Percentiles rank a stretch among this genome's conserved stretches.
phyloP scores from a whole-genome alignment of 169 alveolate species.

The Eimeria maxima region DNA sequence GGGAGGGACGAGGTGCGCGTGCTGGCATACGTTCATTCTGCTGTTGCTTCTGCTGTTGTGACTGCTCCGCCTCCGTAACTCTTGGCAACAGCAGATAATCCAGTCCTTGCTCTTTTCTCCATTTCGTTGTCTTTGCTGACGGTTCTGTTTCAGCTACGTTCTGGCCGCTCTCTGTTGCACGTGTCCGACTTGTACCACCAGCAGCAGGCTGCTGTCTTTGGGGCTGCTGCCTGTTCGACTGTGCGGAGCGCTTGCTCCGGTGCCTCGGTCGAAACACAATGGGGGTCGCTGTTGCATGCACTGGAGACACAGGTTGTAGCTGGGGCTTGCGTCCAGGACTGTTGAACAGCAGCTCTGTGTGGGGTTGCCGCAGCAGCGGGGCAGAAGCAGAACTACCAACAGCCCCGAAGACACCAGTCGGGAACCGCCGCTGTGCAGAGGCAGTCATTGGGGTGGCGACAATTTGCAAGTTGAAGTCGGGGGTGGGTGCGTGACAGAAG shows the following conservation, averaged over 20 bases:
- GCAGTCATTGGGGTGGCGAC: slow-evolving; percentile 1
- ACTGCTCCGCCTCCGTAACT: not conserved
- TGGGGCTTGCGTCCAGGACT: not conserved
- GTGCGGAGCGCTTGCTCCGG: not conserved
- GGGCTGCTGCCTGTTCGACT: not conserved
- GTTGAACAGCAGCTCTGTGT: not conserved
- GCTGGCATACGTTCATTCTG: not conserved
- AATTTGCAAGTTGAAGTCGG: not conserved
- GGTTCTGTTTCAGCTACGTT: not conserved
- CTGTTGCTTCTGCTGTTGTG: not conserved
- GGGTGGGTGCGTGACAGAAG: not conserved
- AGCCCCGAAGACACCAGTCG: not conserved
- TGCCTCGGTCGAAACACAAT: not conserved
- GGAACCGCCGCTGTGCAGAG: not conserved
- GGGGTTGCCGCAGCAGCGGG: not conserved
- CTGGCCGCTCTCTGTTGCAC: not conserved
- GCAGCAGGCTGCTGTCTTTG: not conserved
- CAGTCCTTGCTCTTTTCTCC: not conserved
- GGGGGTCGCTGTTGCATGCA: not conserved
- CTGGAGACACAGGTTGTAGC: not conserved
- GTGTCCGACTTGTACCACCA: not conserved
- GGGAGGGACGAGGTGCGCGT: not conserved
- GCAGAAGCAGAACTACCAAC: not conserved
- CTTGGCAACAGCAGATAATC: not conserved
- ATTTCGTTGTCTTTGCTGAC: not conserved